phyloP scores from a whole-genome alignment of 371 early-diverging fungal species.

The Haplosporangium sp. region DNA sequence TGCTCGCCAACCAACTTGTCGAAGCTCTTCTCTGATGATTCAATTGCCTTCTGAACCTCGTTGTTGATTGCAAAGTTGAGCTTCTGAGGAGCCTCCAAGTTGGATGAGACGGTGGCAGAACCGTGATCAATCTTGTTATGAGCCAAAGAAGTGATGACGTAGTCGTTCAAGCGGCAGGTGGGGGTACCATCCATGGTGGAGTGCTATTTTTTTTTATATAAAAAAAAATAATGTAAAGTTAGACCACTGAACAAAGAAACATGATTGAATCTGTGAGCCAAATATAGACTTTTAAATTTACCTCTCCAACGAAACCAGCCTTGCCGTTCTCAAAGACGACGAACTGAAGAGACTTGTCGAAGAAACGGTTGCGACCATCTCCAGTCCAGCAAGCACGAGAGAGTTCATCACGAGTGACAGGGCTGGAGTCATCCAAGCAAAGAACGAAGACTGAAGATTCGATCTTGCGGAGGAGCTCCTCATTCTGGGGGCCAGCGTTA shows the following conservation, averaged over 20 bases:
- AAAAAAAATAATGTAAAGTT: conserved; percentile 35
- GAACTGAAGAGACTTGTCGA: conserved; percentile 88
- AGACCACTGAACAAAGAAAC: no score
- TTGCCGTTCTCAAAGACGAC: conserved; percentile 94
- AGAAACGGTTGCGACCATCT: conserved; percentile 93
- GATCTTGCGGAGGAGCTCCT: conserved; percentile 76
- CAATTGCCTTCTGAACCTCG: conserved; percentile 34
- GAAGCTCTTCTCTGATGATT: conserved; percentile 55
- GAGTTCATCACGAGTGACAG: conserved; percentile 83
- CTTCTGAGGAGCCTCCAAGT: conserved; percentile 50
- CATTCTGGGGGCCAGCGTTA: conserved; percentile 77
- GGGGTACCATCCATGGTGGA: conserved; percentile 97
- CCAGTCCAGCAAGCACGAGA: conserved; percentile 92
- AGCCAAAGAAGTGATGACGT: conserved; percentile 40
- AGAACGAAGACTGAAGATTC: conserved; percentile 88
- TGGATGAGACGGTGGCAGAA: conserved; percentile 24
- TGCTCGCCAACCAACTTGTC: conserved; percentile 70
- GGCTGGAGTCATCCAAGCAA: conserved; percentile 86
- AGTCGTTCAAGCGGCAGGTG: conserved; percentile 72
- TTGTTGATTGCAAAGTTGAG: conserved; percentile 46
- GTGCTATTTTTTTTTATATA: conserved; percentile 60
- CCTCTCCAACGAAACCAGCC: conserved; percentile 89
- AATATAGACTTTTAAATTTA: neutral
- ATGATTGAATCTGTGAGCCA: conserved; percentile 79
- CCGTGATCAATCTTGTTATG: conserved; percentile 43